phyloP scores from a whole-genome alignment of 352 stramenopile genomes.

The Achlya hypogyna region DNA sequence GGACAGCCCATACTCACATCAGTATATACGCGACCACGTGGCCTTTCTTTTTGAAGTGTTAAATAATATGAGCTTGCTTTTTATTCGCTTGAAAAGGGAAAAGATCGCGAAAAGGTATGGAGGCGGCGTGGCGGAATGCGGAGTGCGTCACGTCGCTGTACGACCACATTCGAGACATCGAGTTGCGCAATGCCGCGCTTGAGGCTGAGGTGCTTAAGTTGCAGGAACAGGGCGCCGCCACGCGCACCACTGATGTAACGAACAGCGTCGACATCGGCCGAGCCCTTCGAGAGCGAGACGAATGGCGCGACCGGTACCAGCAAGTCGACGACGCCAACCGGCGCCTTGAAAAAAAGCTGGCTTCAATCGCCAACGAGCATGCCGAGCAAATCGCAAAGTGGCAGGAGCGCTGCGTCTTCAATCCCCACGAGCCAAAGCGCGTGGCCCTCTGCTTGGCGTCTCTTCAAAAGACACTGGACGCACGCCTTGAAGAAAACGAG shows the following conservation, averaged over 20 bases:
- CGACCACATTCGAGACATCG: constrained; percentile 10
- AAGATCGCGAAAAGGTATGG: constrained; percentile 22
- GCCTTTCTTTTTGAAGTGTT: neutral
- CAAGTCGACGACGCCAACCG: neutral
- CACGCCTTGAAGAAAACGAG: constrained; percentile 6
- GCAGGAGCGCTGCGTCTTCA: constrained; percentile 10
- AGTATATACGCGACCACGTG: neutral
- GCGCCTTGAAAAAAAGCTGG: neutral
- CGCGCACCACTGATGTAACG: neutral
- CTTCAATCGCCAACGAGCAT: constrained; percentile 2
- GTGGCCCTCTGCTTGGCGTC: constrained; percentile 10
- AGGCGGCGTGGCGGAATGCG: constrained; percentile 10
- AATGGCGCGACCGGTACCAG: constrained; percentile 17
- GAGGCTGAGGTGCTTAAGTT: constrained; percentile 17
- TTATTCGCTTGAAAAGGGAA: neutral
- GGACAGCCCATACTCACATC: neutral
- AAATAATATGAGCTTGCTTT: neutral
- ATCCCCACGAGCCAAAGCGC: constrained; percentile 14
- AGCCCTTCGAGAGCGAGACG: constrained; percentile 15
- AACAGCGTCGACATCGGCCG: neutral
- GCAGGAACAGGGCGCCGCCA: neutral
- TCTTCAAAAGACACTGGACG: constrained; percentile 18
- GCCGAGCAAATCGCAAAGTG: constrained; percentile 4
- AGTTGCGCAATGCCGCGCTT: constrained; percentile 16
- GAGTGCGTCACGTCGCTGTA: constrained; percentile 21